Conservation (phyloP, 305 asterid genomes). For the Fraxinus velutina region DNA sequence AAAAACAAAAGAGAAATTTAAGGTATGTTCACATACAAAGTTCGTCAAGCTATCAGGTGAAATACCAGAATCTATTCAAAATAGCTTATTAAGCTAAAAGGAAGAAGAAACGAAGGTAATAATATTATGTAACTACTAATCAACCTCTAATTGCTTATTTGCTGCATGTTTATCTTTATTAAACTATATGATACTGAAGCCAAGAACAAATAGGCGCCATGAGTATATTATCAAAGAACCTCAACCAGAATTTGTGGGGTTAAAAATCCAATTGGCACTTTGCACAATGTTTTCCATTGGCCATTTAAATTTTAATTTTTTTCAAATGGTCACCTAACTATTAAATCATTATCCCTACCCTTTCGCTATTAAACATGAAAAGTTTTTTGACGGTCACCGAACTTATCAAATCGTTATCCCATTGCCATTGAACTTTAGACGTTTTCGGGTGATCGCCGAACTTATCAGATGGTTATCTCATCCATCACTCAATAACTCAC, state of each 20-base stretch:
- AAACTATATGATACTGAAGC: constrained; percentile 2
- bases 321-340: neutral
- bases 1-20: constrained; percentile 16
- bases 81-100: constrained; percentile 6
- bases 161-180: constrained; percentile 1
- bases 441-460: neutral
- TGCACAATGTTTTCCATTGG: neutral
- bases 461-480: neutral
- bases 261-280: neutral
- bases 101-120: constrained; percentile 1
- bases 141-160: neutral
- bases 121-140: neutral
- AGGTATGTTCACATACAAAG: constrained; percentile 16
- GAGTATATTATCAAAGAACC: neutral
- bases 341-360: neutral
- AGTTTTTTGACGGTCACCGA: neutral
- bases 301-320: neutral
- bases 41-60: neutral
- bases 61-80: constrained; percentile 10
- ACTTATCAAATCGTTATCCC: neutral
- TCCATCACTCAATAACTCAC: neutral
- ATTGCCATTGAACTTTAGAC: neutral
- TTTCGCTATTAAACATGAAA: neutral
- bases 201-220: neutral
- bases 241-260: neutral